Evolutionary conservation across 768 basidiomycete genomes (phyloP).

Genomic region (Boletus rubroflammeus): DNA sequence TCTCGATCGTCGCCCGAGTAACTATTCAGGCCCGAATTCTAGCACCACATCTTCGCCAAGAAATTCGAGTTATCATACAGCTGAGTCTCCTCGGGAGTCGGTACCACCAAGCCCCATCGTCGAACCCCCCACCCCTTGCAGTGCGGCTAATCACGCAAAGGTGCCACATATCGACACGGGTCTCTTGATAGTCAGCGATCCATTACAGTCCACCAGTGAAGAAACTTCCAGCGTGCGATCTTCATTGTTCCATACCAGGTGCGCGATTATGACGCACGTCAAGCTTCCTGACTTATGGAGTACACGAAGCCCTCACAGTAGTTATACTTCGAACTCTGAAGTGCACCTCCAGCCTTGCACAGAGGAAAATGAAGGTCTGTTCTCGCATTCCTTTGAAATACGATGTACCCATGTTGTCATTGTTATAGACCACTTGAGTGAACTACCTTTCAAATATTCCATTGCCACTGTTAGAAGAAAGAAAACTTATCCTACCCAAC

Average conservation of each 20-base stretch:
- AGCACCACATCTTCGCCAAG: not conserved
- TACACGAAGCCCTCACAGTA: slow-evolving; percentile 9
- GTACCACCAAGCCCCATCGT: slow-evolving; percentile 5
- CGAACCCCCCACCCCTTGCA: slow-evolving; percentile 10
- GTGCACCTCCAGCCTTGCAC: not conserved
- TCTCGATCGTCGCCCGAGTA: not conserved
- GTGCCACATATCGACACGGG: not conserved
- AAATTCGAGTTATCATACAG: slow-evolving; percentile 6
- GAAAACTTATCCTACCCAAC: not conserved
- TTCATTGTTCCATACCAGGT: slow-evolving; percentile 6
- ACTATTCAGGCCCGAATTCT: not conserved
- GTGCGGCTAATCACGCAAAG: not conserved
- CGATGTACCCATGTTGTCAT: not conserved
- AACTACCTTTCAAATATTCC: slow-evolving; percentile 6
- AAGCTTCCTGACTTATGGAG: not conserved
- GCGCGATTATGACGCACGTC: not conserved
- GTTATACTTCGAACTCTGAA: slow-evolving; percentile 11
- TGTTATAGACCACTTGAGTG: slow-evolving; percentile 4
- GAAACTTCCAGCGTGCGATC: not conserved
- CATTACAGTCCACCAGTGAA: not conserved
- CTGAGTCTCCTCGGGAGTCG: slow-evolving; percentile 8
- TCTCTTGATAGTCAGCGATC: not conserved
- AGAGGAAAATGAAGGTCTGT: slow-evolving; percentile 11
- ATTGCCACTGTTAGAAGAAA: slow-evolving; percentile 4
- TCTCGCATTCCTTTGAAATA: not conserved